Base-by-base conservation (phyloP, 495 filamentous ascomycete genomes). In the Immersiella caudata region DNA sequence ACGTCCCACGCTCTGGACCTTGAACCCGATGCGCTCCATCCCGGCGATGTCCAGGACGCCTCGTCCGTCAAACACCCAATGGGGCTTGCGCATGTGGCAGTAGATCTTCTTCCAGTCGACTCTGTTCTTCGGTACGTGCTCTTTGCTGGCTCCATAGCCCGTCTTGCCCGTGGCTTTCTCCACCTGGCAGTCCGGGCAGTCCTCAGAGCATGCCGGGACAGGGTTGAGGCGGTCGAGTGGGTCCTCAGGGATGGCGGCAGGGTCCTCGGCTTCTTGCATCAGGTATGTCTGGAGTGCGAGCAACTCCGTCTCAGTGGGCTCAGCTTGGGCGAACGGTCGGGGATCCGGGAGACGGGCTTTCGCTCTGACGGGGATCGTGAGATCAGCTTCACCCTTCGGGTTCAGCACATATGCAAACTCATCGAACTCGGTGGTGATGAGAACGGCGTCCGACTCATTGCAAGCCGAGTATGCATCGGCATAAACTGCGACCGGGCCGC, bases 51-150 rank as follows among this genome's bases (percentile, higher is more conserved):
- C 85, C 16, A 92, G 73, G 25, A 90, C 78, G 27, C 87, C 85
- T 29, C 88, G 82, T 26, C 90, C 90, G 66, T 92, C 90, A 74
- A 92, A 92, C 20, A 91, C 76, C 78, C 86, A 89, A 72, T 83
- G 85, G 0, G 90, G 90, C 61, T 86, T 83, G 36, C 80, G 79
- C 88, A 92, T 90, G 18, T 78, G 75, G n/a, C 74, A 73, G 60
- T 77, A 75, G 14, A 85, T 79, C 27, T 79, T 79, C 16, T 76
- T 71, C 86, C 86, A 88, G 64, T 88, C 84, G 58, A 88, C 57
- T 11, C 77, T 71, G 21, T 69, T 63, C 69, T 71, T 70, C 29
- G 62, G 65, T 36, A 74, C 59, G 66, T 75, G 71, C 64, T 71
- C 75, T 6, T 73, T 69, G 55, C 55, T 67, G 18, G 66, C 66